A percentile compares a stretch with the other conserved stretches of the same genome.
Evolutionary conservation across 2,329 filamentous ascomycete species (phyloP).

Genomic region (Tolypocladium capitatum): DNA sequence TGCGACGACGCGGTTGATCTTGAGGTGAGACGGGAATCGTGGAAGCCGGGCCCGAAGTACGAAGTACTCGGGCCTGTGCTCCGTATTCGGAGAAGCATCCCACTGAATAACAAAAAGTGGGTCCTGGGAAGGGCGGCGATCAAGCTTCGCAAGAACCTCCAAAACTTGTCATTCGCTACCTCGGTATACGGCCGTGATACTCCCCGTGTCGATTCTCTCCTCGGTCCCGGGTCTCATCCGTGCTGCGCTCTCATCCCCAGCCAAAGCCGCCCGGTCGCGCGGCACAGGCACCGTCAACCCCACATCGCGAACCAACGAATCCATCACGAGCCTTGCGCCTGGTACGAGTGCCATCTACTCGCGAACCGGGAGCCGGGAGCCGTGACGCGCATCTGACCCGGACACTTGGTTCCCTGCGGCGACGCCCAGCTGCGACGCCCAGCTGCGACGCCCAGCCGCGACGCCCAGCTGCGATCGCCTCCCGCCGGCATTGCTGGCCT

Average conservation of each 20-base stretch:
- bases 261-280: not conserved
- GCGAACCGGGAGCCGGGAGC: too few relatives aligned
- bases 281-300: not conserved
- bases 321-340: not conserved
- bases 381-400: not conserved
- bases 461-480: not conserved
- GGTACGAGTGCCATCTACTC: not conserved
- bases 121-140: not conserved
- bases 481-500: not conserved
- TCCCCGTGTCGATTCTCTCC: not conserved
- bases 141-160: not conserved
- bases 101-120: not conserved
- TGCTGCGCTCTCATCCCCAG: not conserved
- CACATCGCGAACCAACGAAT: not conserved
- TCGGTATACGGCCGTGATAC: too few relatives aligned
- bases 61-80: too few relatives aligned
- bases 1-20: not conserved
- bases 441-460: not conserved
- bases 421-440: not conserved
- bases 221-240: not conserved
- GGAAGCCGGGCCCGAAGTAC: not conserved
- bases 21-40: not conserved
- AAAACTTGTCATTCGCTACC: too few relatives aligned
- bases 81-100: not conserved
- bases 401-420: not conserved